Evolutionary conservation across 768 basidiomycete species (phyloP).

Genomic region (Cantharellus cinnabarinus): DNA sequence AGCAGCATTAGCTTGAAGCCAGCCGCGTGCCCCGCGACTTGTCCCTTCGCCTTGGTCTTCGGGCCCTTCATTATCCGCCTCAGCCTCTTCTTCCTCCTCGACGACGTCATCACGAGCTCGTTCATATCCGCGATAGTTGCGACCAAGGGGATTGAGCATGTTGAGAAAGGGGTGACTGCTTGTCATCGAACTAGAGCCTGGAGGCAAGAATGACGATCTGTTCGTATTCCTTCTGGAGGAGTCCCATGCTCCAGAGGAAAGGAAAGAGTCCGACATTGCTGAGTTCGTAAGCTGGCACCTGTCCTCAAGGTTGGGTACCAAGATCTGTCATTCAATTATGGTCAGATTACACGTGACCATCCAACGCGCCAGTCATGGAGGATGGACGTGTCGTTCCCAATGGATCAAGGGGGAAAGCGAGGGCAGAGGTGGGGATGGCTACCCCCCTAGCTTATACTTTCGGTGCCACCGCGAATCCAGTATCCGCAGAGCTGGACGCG

Average conservation of each 20-base stretch:
- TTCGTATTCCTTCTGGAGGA: background rate
- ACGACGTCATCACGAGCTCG: conserved; percentile 49
- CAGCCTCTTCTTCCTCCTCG: conserved; percentile 44
- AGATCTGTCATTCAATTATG: too few species aligned
- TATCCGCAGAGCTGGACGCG: conserved; percentile 1
- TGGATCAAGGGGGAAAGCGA: too few species aligned
- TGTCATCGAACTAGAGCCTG: background rate
- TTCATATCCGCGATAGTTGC: conserved; percentile 51
- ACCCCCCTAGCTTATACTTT: too few species aligned
- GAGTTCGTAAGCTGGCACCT: background rate
- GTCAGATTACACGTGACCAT: too few species aligned
- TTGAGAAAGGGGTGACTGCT: conserved; percentile 45
- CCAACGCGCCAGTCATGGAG: too few species aligned
- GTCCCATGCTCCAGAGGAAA: background rate
- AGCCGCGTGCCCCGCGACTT: background rate
- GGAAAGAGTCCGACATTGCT: background rate
- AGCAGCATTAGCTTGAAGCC: background rate
- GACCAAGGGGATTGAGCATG: conserved; percentile 57
- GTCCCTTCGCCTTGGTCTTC: conserved; percentile 1
- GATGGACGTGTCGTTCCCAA: too few species aligned
- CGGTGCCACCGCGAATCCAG: background rate
- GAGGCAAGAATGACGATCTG: background rate
- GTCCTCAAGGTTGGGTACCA: too few species aligned
- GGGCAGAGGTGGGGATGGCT: too few species aligned
- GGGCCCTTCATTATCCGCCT: conserved; percentile 13